Evolutionary conservation across 163 green algal genomes (phyloP), one percentile per base, ranked within the genome.

Genomic region (Prototheca wickerhamii): DNA sequence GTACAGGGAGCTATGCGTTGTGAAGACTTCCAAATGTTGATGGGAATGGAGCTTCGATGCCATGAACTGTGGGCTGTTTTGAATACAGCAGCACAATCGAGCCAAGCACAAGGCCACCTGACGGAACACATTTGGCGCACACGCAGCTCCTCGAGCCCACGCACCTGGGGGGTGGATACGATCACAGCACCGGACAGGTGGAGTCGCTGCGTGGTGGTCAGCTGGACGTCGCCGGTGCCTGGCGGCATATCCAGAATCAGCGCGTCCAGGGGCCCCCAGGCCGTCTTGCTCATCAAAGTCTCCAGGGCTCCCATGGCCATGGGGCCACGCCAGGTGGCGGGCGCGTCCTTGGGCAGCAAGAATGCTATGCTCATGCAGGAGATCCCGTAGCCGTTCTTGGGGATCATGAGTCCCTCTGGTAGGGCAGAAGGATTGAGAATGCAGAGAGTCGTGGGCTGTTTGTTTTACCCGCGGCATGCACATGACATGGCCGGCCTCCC

Each of bases 191-290:
- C 91, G 15, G 84, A 85, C 26, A 97, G 75, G 4, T 77, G 74
- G 42, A 95, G 71, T 32, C 86, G 80, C 77, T 98, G 91, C 2
- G 68, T 80, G 46, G 97, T 82, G 65, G 77, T 92, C 10, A 82
- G 29, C 58, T 71, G 66, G 25, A 59, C 66, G 8, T 72, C 66
- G 30, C 66, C 77, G 34, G 82, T 87, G 23, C 88, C 89, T 23
- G 92, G 92, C 1, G 92, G 92, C 88, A 96, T 95, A 77, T 98
- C 92, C 30, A 98, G 82, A 23, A 98, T 67, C 58, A 98, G 68
- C 20, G 95, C 81, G 57, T 98, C 89, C 43, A 98, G 74, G 23
- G 63, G 58, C 2, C 79, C 86, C 92, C 92, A 98, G 2, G 70
- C 77, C 20, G 89, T 86, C 30, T 84, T 83, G 33, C 71, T 75